These are phyloP conservation scores for Rhamnella rubrinervis DNA, from an alignment of 331 rosid species.

Conservation along the genomic window DNA sequence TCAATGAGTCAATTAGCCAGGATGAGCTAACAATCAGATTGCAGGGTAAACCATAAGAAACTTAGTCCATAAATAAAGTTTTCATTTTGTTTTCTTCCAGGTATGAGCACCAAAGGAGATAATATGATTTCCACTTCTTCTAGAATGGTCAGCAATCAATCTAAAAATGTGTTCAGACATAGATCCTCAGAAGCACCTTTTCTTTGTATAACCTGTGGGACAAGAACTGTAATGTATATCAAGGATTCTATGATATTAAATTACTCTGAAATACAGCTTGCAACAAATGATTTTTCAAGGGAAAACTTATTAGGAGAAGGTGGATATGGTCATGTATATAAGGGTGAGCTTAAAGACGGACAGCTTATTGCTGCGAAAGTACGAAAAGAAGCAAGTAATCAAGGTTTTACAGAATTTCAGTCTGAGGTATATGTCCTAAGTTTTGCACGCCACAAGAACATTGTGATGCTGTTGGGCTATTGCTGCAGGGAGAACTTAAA, in stretches of 20 bases:
- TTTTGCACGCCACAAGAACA: constrained; percentile 89
- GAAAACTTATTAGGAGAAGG: constrained; percentile 89
- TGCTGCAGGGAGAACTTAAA: constrained; percentile 73
- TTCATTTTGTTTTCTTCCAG: constrained; percentile 31
- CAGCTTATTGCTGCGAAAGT: constrained; percentile 83
- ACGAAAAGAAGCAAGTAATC: constrained; percentile 70
- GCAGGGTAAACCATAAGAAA: no score
- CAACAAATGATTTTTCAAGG: constrained; percentile 65
- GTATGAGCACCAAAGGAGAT: constrained; percentile 30
- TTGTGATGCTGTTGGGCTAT: constrained; percentile 85
- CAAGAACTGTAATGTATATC: constrained; percentile 53
- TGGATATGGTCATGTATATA: constrained; percentile 77
- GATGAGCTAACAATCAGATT: no score
- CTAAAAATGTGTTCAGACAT: constrained; percentile 27
- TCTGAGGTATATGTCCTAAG: constrained; percentile 78
- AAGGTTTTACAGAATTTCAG: constrained; percentile 81
- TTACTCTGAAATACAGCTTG: constrained; percentile 55
- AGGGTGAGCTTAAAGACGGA: constrained; percentile 68
- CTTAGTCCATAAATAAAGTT: neutral
- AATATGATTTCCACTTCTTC: constrained; percentile 21
- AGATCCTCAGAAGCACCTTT: constrained; percentile 55
- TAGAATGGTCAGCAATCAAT: constrained; percentile 37
- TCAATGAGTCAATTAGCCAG: no score
- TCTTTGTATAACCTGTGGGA: constrained; percentile 70
- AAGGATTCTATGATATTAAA: constrained; percentile 60